These are phyloP conservation scores for Clonostachys chloroleuca DNA, from an alignment of 2,329 filamentous ascomycete species.

Conservation along the genomic window DNA sequence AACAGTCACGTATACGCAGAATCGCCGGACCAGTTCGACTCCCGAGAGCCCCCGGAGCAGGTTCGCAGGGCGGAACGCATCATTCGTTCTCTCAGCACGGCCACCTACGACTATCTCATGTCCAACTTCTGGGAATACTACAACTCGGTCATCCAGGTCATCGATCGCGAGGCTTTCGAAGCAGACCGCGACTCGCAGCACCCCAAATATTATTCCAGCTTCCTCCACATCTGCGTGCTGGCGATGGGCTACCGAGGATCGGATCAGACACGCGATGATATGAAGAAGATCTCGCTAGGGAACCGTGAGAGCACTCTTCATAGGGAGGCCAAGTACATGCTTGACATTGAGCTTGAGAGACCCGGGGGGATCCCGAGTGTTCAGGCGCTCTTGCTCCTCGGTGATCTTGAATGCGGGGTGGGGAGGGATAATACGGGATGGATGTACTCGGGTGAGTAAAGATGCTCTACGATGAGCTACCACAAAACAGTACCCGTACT, in stretches of 20 bases:
- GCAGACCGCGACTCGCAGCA: conserved; percentile 37
- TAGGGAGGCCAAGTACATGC: conserved; percentile 47
- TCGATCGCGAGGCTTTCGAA: conserved; percentile 45
- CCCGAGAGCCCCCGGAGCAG: conserved; percentile 36
- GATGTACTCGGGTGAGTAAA: conserved; percentile 43
- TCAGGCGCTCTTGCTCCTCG: conserved; percentile 44
- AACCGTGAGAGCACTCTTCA: conserved; percentile 47
- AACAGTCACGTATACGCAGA: conserved; percentile 47
- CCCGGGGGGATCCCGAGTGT: conserved; percentile 47
- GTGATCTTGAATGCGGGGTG: conserved; percentile 48
- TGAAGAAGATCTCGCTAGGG: conserved; percentile 38
- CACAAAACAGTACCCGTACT: background rate
- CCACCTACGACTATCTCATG: conserved; percentile 48
- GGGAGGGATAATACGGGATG: conserved; percentile 49
- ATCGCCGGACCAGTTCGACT: conserved; percentile 22
- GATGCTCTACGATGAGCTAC: background rate
- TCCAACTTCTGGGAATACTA: conserved; percentile 46
- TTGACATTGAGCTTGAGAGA: conserved; percentile 46
- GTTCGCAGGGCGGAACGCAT: conserved; percentile 39
- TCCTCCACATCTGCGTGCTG: conserved; percentile 45
- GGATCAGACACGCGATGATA: conserved; percentile 41
- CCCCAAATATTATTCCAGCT: conserved; percentile 44
- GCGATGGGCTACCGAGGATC: conserved; percentile 48
- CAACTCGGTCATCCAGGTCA: conserved; percentile 41
- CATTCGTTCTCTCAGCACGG: conserved; percentile 35